phyloP scores from a whole-genome alignment of 441 rosid genomes.

The Codiaeum variegatum region DNA sequence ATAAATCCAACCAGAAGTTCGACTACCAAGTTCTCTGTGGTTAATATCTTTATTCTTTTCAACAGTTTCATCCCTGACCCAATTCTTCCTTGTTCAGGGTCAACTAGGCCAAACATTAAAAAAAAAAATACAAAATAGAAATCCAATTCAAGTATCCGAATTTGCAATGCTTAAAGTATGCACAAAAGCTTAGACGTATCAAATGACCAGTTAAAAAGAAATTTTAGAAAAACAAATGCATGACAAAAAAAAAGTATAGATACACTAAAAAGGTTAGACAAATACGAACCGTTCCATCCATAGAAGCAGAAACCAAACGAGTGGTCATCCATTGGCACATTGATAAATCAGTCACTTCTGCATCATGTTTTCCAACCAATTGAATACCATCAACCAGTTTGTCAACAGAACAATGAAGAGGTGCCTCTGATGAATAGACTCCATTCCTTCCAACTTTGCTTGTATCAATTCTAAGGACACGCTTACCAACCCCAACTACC shows the following conservation, averaged over 20 bases:
- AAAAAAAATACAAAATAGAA: background rate
- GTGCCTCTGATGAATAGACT: slow-evolving; percentile 61
- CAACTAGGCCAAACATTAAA: background rate
- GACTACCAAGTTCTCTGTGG: background rate
- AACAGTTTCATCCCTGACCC: background rate
- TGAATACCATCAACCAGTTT: slow-evolving; percentile 71
- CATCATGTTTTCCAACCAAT: slow-evolving; percentile 80
- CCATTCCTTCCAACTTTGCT: slow-evolving; percentile 59
- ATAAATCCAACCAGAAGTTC: slow-evolving; percentile 1
- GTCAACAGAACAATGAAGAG: slow-evolving; percentile 65
- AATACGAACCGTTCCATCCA: slow-evolving; percentile 78
- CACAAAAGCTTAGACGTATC: background rate
- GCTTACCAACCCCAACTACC: slow-evolving; percentile 73
- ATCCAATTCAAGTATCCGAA: background rate
- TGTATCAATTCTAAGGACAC: slow-evolving; percentile 63
- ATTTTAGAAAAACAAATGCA: background rate
- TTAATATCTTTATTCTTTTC: background rate
- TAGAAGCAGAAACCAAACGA: slow-evolving; percentile 81
- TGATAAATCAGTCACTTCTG: slow-evolving; percentile 81
- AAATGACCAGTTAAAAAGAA: background rate
- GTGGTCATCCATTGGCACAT: slow-evolving; percentile 91
- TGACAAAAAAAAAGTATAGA: slow-evolving; percentile 4
- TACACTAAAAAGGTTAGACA: background rate
- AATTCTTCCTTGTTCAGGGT: background rate
- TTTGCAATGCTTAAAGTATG: background rate